phyloP scores from a whole-genome alignment of 2,329 filamentous ascomycete genomes.

The Aspergillus intermedius region DNA sequence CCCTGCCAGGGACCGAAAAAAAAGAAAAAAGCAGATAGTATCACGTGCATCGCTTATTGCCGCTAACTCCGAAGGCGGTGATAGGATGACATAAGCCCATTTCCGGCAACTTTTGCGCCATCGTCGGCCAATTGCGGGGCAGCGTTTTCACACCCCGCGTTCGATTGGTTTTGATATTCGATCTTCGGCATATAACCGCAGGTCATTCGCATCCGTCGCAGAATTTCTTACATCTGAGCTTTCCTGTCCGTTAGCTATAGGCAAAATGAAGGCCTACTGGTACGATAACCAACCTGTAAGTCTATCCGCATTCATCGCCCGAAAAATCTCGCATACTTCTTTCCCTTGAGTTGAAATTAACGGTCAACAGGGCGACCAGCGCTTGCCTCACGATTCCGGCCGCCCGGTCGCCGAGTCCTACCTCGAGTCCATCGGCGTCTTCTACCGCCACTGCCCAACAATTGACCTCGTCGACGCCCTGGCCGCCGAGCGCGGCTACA shows the following conservation, averaged over 20 bases:
- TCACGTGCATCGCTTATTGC: slow-evolving; percentile 9
- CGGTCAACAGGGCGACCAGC: slow-evolving; percentile 76
- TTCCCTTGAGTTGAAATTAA: neutral
- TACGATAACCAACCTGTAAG: slow-evolving; percentile 60
- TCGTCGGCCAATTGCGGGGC: slow-evolving; percentile 27
- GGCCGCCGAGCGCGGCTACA: slow-evolving; percentile 71
- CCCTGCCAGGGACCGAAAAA: neutral
- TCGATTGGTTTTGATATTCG: slow-evolving; percentile 4
- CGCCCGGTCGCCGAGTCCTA: slow-evolving; percentile 58
- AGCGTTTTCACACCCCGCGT: slow-evolving; percentile 15
- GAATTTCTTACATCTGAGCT: neutral
- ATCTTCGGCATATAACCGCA: slow-evolving; percentile 1
- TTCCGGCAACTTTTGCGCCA: slow-evolving; percentile 17
- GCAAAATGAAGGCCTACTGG: slow-evolving; percentile 63
- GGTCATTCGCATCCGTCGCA: neutral
- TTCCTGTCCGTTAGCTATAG: neutral
- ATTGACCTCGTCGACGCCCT: slow-evolving; percentile 65
- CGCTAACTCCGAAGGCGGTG: slow-evolving; percentile 16
- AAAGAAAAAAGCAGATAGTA: slow-evolving; percentile 10
- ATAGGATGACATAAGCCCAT: slow-evolving; percentile 12
- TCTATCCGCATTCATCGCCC: neutral
- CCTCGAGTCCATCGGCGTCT: slow-evolving; percentile 69
- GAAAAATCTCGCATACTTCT: slow-evolving; percentile 1
- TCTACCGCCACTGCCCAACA: slow-evolving; percentile 64
- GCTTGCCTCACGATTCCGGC: slow-evolving; percentile 80